phyloP scores from a whole-genome alignment of 129 eudicot species.

The Artemisia annua region DNA sequence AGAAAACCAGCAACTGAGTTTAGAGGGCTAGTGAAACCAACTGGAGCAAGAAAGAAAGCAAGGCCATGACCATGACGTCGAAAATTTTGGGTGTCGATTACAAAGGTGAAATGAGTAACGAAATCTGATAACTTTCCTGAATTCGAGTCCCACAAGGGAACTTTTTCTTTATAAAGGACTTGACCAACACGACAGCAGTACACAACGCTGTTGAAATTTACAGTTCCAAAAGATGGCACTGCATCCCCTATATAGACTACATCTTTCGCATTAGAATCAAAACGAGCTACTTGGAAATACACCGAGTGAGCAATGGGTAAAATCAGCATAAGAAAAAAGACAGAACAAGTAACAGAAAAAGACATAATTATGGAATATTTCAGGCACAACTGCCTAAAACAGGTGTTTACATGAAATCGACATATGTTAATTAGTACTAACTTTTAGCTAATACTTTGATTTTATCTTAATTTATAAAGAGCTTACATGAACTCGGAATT shows the following conservation, averaged over 20 bases:
- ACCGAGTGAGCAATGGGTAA: conserved; percentile 28
- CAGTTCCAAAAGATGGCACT: conserved; percentile 38
- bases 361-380: conserved; percentile 16
- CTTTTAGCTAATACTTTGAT: conserved; percentile 1
- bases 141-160: conserved; percentile 44
- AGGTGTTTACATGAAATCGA: background rate
- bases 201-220: conserved; percentile 25
- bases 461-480: background rate
- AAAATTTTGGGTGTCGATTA: conserved; percentile 32
- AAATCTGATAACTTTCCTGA: conserved; percentile 38
- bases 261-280: conserved; percentile 17
- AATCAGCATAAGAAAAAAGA: conserved; percentile 13
- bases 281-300: conserved; percentile 36
- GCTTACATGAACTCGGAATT: no score
- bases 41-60: conserved; percentile 53
- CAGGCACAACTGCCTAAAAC: conserved; percentile 14
- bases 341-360: background rate
- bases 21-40: conserved; percentile 41
- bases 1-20: conserved; percentile 56
- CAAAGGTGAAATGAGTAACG: conserved; percentile 45
- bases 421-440: background rate
- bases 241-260: conserved; percentile 51
- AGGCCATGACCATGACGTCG: conserved; percentile 43
- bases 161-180: conserved; percentile 37
- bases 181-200: conserved; percentile 42